Conservation (phyloP, 2,329 filamentous ascomycete species). For the Ascochyta viciae-villosae region DNA sequence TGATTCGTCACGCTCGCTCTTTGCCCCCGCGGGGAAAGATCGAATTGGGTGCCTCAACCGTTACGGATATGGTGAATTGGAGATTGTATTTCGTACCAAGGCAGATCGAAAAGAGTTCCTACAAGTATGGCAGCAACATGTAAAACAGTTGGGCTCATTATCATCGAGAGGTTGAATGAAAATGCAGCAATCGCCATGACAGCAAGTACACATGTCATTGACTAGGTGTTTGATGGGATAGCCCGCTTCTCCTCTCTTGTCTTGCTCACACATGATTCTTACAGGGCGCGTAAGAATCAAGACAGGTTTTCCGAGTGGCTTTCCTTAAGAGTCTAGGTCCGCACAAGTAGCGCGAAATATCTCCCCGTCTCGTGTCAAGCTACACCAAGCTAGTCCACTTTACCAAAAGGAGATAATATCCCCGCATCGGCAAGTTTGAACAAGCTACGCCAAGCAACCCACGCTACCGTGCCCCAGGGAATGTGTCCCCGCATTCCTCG, state of each 20-base stretch:
- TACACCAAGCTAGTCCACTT: background rate
- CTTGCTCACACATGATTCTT: background rate
- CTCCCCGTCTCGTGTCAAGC: background rate
- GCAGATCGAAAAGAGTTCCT: slow-evolving; percentile 37
- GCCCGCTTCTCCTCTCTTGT: no score
- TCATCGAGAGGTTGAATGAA: background rate
- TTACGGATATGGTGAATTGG: slow-evolving; percentile 36
- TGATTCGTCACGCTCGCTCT: slow-evolving; percentile 15
- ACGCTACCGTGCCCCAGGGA: background rate
- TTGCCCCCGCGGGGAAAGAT: slow-evolving; percentile 3
- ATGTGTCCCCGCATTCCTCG: background rate
- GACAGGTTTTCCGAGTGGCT: slow-evolving; percentile 1
- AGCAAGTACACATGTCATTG: background rate
- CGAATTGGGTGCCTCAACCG: slow-evolving; percentile 28
- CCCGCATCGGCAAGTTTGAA: background rate
- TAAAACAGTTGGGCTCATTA: slow-evolving; percentile 19
- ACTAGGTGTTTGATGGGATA: background rate
- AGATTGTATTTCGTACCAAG: slow-evolving; percentile 39
- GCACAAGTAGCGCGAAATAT: background rate
- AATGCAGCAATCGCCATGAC: background rate
- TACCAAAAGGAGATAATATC: background rate
- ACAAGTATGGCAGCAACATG: slow-evolving; percentile 35
- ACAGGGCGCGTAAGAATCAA: background rate
- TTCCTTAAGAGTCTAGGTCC: no score
- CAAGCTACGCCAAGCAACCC: background rate